Evolutionary conservation across 2,329 filamentous ascomycete genomes (phyloP).

Genomic region (Karstenula rhodostoma): DNA sequence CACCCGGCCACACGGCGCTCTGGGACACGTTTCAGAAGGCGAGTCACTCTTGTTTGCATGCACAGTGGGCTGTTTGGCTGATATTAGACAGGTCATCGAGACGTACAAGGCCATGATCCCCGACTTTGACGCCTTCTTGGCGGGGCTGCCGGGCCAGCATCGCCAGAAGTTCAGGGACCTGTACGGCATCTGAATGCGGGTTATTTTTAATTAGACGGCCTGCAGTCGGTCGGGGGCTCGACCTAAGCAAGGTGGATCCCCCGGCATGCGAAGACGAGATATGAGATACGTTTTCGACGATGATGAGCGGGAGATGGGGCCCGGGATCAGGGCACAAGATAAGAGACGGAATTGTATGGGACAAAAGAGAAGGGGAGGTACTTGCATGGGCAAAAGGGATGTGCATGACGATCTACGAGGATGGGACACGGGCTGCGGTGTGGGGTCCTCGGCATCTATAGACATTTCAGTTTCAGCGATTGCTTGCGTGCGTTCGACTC

Average conservation of each 20-base stretch:
- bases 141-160: conserved; percentile 54
- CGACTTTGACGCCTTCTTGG: conserved; percentile 61
- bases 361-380: conserved; percentile 11
- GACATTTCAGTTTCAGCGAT: conserved; percentile 43
- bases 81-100: conserved; percentile 55
- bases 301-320: conserved; percentile 19
- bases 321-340: conserved; percentile 14
- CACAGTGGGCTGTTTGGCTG: conserved; percentile 17
- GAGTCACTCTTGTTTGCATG: conserved; percentile 45
- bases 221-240: conserved; percentile 41
- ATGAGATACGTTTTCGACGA: conserved; percentile 29
- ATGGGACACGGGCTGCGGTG: conserved; percentile 7
- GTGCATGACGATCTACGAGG: conserved; percentile 20
- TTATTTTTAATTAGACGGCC: conserved; percentile 23
- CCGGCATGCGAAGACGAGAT: conserved; percentile 33
- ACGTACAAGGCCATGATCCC: conserved; percentile 64
- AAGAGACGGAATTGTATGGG: not conserved
- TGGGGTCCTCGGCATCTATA: conserved; percentile 41
- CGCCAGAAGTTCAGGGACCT: conserved; percentile 54
- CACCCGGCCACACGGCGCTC: conserved; percentile 68
- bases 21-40: conserved; percentile 80
- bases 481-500: conserved; percentile 5
- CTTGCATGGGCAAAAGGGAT: conserved; percentile 18
- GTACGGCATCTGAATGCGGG: conserved; percentile 46
- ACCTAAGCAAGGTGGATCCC: conserved; percentile 15